A percentile compares a stretch with the other conserved stretches of the same genome.
Conservation (phyloP, 202 grass and related monocot genomes). For the Carex sylvatica region DNA sequence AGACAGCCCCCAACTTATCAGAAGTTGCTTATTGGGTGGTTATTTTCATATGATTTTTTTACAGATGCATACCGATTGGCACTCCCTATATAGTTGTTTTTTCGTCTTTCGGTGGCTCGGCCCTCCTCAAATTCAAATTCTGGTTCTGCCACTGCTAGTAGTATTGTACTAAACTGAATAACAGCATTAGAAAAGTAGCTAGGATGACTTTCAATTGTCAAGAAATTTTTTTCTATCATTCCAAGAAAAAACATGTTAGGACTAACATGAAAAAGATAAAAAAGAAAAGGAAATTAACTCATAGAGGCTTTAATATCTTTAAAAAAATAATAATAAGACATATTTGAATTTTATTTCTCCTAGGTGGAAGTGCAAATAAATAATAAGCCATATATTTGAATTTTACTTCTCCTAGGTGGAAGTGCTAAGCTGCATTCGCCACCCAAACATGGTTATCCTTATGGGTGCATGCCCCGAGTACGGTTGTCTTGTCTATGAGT, state of each 20-base stretch:
- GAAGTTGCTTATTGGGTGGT: too few species aligned
- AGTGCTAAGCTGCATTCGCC: conserved; percentile 90
- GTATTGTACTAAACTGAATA: not conserved
- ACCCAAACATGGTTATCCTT: conserved; percentile 97
- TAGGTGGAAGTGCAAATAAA: conserved; percentile 62
- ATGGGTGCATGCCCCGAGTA: conserved; percentile 90
- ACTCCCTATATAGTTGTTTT: too few species aligned
- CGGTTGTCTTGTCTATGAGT: conserved; percentile 92
- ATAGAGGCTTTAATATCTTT: not conserved
- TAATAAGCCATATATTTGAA: not conserved
- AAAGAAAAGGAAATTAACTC: not conserved
- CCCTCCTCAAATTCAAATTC: too few species aligned
- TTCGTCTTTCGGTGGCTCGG: too few species aligned
- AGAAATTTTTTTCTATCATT: not conserved
- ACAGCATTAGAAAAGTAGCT: not conserved
- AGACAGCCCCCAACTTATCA: too few species aligned
- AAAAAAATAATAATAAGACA: not conserved
- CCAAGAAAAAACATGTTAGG: not conserved
- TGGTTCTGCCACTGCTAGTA: too few species aligned
- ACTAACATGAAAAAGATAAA: not conserved
- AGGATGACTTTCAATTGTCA: not conserved
- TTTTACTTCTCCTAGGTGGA: conserved; percentile 38
- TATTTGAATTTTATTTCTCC: not conserved
- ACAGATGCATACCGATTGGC: too few species aligned
- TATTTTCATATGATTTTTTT: too few species aligned